Conservation (phyloP, 2,329 filamentous ascomycete species). For the Alternaria sp. region DNA sequence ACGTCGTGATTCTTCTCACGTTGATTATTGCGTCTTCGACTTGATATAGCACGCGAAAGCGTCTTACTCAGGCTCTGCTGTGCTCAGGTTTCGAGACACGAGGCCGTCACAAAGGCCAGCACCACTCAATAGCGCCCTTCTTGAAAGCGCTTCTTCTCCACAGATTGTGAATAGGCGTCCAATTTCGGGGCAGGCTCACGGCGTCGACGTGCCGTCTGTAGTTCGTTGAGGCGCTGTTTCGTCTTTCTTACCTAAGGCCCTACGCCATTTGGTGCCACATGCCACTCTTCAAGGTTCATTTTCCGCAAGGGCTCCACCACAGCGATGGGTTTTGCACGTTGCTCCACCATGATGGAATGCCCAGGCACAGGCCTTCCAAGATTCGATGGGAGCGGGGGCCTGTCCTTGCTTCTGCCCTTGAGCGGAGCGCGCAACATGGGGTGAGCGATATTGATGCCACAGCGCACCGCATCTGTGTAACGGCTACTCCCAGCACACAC, state of each 20-base stretch:
- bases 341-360: conserved; percentile 35
- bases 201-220: conserved; percentile 14
- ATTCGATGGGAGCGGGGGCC: conserved; percentile 22
- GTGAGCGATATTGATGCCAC: conserved; percentile 43
- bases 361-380: conserved; percentile 24
- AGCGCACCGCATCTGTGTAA: conserved; percentile 40
- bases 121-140: neutral
- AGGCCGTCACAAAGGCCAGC: neutral
- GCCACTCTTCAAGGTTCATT: conserved; percentile 16
- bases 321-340: conserved; percentile 25
- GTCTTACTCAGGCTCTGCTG: neutral
- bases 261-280: conserved; percentile 12
- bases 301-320: conserved; percentile 12
- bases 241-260: conserved; percentile 22
- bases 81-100: neutral
- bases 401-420: conserved; percentile 16
- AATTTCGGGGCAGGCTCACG: conserved; percentile 12
- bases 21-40: neutral
- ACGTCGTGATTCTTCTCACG: neutral
- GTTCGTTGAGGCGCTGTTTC: conserved; percentile 11
- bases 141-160: no score
- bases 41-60: neutral
- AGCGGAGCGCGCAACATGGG: conserved; percentile 30
- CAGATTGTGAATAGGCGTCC: conserved; percentile 2
- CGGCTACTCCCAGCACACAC: conserved; percentile 38